Evolutionary conservation across 305 asterid species (phyloP).

Genomic region (Euphrasia arctica): DNA sequence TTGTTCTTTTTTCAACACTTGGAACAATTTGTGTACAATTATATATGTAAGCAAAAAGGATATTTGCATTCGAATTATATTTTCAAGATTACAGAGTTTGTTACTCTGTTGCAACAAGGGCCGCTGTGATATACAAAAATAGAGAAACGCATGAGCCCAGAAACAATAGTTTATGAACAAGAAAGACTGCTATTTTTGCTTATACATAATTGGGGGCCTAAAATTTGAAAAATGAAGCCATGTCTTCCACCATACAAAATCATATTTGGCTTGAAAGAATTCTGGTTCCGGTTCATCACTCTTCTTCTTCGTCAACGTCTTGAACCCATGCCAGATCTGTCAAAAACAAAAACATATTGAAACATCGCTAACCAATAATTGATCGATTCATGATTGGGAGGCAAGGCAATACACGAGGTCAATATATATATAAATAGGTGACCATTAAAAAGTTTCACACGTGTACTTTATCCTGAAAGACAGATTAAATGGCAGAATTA

Average conservation of each 20-base stretch:
- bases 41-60: conserved; percentile 18
- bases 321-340: conserved; percentile 92
- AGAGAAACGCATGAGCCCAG: conserved; percentile 14
- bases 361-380: conserved; percentile 12
- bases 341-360: conserved; percentile 21
- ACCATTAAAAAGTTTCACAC: neutral
- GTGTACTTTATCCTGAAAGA: conserved; percentile 8
- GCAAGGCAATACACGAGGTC: neutral
- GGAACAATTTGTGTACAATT: conserved; percentile 8
- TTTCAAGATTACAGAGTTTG: conserved; percentile 10
- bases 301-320: conserved; percentile 58
- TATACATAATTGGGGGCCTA: conserved; percentile 13
- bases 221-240: conserved; percentile 27
- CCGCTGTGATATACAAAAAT: conserved; percentile 36
- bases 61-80: conserved; percentile 26
- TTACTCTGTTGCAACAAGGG: conserved; percentile 26
- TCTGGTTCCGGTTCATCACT: neutral
- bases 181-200: conserved; percentile 22
- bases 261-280: neutral
- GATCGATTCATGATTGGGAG: conserved; percentile 7
- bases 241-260: conserved; percentile 3
- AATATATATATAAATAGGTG: neutral
- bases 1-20: conserved; percentile 16
- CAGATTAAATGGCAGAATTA: conserved; percentile 23
- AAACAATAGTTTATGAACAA: conserved; percentile 32